Evolutionary conservation across 1,284 basidiomycete genomes (phyloP).

Genomic region (Malassezia caprae): DNA sequence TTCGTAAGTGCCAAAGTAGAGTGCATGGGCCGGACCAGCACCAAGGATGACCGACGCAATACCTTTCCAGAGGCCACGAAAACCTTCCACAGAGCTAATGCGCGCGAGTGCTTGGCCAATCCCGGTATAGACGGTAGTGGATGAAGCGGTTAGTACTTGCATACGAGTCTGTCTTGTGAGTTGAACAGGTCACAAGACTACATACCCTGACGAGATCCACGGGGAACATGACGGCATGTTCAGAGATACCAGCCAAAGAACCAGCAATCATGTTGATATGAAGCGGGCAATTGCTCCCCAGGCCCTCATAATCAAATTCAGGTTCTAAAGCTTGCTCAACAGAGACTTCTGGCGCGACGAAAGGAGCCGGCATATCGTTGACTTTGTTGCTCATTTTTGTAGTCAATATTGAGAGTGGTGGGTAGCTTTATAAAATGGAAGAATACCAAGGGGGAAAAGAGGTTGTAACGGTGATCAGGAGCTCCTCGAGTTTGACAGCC

Average conservation of each 20-base stretch:
- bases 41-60: conserved; percentile 94
- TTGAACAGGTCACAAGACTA: background rate
- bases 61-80: conserved; percentile 83
- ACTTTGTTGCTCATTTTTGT: background rate
- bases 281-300: conserved; percentile 37
- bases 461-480: background rate
- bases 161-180: conserved; percentile 72
- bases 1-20: conserved; percentile 95
- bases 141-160: conserved; percentile 78
- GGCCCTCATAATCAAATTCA: conserved; percentile 46
- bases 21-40: conserved; percentile 93
- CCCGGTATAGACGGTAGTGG: conserved; percentile 73
- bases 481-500: background rate
- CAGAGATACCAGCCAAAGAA: conserved; percentile 91
- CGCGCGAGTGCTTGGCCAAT: conserved; percentile 77
- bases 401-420: background rate
- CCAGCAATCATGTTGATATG: conserved; percentile 91
- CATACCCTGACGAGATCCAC: conserved; percentile 90
- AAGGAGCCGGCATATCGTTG: background rate
- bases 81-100: conserved; percentile 85
- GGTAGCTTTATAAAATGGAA: background rate
- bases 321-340: conserved; percentile 1
- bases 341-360: conserved; percentile 2
- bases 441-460: background rate
- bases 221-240: conserved; percentile 98